These are phyloP conservation scores for Aspergillus hiratsukae DNA, from an alignment of 2,329 filamentous ascomycete genomes.

Conservation along the genomic window DNA sequence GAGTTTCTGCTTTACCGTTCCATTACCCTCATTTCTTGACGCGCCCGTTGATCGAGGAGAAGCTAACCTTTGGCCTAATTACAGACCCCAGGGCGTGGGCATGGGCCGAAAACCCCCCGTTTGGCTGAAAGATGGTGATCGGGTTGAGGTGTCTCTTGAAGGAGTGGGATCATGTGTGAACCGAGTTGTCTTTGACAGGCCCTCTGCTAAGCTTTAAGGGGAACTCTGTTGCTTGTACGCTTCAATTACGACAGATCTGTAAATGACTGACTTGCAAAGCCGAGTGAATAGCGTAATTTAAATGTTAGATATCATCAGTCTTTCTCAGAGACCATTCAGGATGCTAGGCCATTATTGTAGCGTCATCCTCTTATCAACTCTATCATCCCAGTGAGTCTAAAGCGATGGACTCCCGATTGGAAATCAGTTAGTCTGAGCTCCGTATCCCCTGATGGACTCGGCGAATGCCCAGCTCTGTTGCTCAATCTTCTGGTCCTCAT, in stretches of 20 bases:
- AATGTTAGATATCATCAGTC: not conserved
- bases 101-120: conserved; percentile 63
- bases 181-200: conserved; percentile 41
- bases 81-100: conserved; percentile 64
- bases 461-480: conserved; percentile 98
- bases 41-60: conserved; percentile 42
- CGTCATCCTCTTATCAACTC: not conserved
- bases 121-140: conserved; percentile 67
- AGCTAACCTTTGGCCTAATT: not conserved
- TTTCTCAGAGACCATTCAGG: not conserved
- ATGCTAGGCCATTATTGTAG: not conserved
- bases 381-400: not conserved
- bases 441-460: conserved; percentile 89
- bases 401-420: conserved; percentile 31
- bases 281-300: not conserved
- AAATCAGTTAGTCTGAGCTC: conserved; percentile 64
- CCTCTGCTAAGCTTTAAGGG: conserved; percentile 32
- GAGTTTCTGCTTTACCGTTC: conserved; percentile 19
- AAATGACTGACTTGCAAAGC: not conserved
- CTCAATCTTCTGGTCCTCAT: conserved; percentile 82
- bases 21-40: conserved; percentile 31
- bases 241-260: not conserved
- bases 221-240: not conserved
- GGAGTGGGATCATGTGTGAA: conserved; percentile 56
- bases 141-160: conserved; percentile 65